Base-by-base conservation (phyloP, 2,329 filamentous ascomycete genomes). In the Monosporascus sp. region DNA sequence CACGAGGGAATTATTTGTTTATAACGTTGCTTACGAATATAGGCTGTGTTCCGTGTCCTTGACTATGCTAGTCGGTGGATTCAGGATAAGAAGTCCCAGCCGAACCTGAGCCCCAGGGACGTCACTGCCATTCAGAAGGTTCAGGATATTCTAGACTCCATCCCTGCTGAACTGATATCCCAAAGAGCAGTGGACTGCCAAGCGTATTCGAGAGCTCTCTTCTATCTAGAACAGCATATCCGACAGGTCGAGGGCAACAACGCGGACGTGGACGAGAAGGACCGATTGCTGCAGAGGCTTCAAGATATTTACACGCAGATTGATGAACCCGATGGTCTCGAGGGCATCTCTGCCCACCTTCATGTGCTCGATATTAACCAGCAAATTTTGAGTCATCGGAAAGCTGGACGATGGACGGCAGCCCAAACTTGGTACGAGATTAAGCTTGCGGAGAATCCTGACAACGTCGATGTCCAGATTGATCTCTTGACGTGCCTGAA, bases 381-480 rank as follows among this genome's bases (percentile, higher is more conserved):
- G 67, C 92, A 97, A 67, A 88, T 97, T 34, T 78, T 97, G 51
- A 90, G 95, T 62, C 91, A 99, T 71, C 84, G 89, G 53, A 97
- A 96, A 69, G 89, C 92, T 20, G 94, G 94, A 4, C 81, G 92
- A 57, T 99, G 94, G 92, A 86, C 89, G 17, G 90, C 93, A 49
- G 94, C 92, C 24, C 94, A 97, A 71, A 96, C 90, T 57, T 99
- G 95, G 94, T 97, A 97, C 69, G 92, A 99, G 67, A 85, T 96
- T 58, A 86, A 92, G 57, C 78, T 97, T 36, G 86, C 88, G 3
- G 85, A 94, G 62, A 80, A 87, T 46, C 92, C 93, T 0, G 77
- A 86, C 50, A 86, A 96, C 65, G 68, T 81, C 18, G 88, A 95
- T 52, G 79, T 89, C 14, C 92, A 97, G 66, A 78, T 89, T 52